phyloP scores from a whole-genome alignment of 495 filamentous ascomycete genomes.

The Talaromyces adpressus region DNA sequence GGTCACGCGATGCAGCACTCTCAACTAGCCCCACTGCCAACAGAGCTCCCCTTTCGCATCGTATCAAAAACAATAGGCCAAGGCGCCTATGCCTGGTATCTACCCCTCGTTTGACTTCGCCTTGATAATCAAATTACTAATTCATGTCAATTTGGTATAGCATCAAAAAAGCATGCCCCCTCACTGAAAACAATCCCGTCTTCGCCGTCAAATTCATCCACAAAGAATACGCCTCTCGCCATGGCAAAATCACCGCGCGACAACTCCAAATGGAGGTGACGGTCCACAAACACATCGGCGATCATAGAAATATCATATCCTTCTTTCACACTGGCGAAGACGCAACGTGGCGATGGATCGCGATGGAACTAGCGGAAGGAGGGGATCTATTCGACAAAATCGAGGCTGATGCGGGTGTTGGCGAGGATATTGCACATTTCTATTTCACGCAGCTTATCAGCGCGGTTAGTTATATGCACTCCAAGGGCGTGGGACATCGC shows the following conservation, averaged over 20 bases:
- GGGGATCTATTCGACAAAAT: constrained; percentile 99
- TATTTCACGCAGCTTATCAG: constrained; percentile 91
- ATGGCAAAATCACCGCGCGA: constrained; percentile 81
- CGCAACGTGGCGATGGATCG: constrained; percentile 89
- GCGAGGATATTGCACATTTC: constrained; percentile 87
- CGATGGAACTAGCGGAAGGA: constrained; percentile 93
- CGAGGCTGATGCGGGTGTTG: constrained; percentile 88
- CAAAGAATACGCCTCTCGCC: constrained; percentile 83
- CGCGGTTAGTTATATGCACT: constrained; percentile 92
- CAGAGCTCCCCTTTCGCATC: constrained; percentile 84
- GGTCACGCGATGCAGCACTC: constrained; percentile 53
- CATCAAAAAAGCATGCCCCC: constrained; percentile 86
- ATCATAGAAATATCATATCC: constrained; percentile 87
- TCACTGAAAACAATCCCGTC: constrained; percentile 59
- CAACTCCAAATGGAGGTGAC: constrained; percentile 86
- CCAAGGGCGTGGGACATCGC: constrained; percentile 79
- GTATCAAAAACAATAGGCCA: constrained; percentile 93
- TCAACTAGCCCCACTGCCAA: constrained; percentile 81
- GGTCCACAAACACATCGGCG: constrained; percentile 77
- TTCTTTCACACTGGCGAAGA: constrained; percentile 88
- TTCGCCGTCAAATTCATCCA: constrained; percentile 99
- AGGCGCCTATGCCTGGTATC: constrained; percentile 91
- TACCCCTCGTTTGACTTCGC: too few species aligned
- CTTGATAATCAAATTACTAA: too few species aligned
- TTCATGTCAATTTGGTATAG: constrained; percentile 33